Evolutionary conservation across 257 asterid genomes (phyloP).

Genomic region (Penstemon davidsonii): DNA sequence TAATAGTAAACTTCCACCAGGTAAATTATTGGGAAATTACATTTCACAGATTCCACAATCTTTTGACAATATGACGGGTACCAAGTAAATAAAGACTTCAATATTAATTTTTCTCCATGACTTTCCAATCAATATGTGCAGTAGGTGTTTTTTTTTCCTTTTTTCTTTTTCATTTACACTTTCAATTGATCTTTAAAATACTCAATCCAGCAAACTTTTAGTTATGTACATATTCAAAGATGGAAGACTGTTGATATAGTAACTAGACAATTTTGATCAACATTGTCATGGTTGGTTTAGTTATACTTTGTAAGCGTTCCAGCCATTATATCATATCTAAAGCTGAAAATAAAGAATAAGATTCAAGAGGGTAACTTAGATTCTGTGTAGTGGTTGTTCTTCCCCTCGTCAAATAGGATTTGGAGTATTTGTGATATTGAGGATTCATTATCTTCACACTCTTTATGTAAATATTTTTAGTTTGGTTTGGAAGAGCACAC

Average conservation of each 20-base stretch:
- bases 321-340: not conserved
- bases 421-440: slow-evolving; percentile 4
- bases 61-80: slow-evolving; percentile 14
- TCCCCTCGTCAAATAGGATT: slow-evolving; percentile 9
- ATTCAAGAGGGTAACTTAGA: slow-evolving; percentile 2
- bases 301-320: not conserved
- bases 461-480: not conserved
- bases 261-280: not conserved
- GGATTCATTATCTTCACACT: not conserved
- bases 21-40: slow-evolving; percentile 36
- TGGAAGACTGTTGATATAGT: not conserved
- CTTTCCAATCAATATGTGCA: not conserved
- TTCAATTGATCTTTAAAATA: slow-evolving; percentile 14
- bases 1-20: slow-evolving; percentile 81
- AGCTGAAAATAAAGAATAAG: not conserved
- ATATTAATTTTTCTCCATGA: not conserved
- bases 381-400: not conserved
- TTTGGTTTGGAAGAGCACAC: slow-evolving; percentile 6
- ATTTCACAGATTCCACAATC: not conserved
- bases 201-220: not conserved
- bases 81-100: not conserved
- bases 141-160: no score
- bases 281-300: not conserved
- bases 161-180: slow-evolving; percentile 2
- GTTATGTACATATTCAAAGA: not conserved